Evolutionary conservation across 129 eudicot genomes (phyloP).

Genomic region (Lactuca saligna): DNA sequence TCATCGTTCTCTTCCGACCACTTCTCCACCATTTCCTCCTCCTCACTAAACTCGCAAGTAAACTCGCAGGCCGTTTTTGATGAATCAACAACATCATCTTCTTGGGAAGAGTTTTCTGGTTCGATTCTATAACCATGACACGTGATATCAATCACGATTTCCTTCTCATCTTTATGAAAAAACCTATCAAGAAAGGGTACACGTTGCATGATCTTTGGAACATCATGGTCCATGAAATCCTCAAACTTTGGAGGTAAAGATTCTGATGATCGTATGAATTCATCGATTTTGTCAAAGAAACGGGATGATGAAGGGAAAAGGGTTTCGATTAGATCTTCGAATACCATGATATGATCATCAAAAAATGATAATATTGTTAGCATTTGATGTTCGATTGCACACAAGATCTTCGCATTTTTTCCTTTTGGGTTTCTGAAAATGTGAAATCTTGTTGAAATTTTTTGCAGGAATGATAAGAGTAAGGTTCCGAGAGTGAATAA

Average conservation of each 20-base stretch:
- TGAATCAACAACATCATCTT: background rate
- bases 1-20: conserved; percentile 7
- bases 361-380: conserved; percentile 44
- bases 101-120: conserved; percentile 5
- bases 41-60: conserved; percentile 6
- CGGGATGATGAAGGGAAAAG: conserved; percentile 43
- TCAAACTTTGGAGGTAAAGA: conserved; percentile 45
- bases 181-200: conserved; percentile 47
- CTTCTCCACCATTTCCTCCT: conserved; percentile 23
- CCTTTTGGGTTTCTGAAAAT: conserved; percentile 38
- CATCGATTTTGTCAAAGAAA: conserved; percentile 49
- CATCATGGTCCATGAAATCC: conserved; percentile 27
- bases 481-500: conserved; percentile 47
- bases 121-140: conserved; percentile 32
- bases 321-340: conserved; percentile 37
- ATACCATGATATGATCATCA: conserved; percentile 58
- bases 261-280: conserved; percentile 36
- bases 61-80: background rate
- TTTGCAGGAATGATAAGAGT: conserved; percentile 27
- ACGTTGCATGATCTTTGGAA: conserved; percentile 37
- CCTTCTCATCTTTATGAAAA: conserved; percentile 51
- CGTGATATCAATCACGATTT: conserved; percentile 47
- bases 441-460: conserved; percentile 27
- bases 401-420: conserved; percentile 29
- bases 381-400: conserved; percentile 29